Evolutionary conservation across 371 early-diverging fungal genomes (phyloP).

Genomic region (Zancudomyces culisetae): DNA sequence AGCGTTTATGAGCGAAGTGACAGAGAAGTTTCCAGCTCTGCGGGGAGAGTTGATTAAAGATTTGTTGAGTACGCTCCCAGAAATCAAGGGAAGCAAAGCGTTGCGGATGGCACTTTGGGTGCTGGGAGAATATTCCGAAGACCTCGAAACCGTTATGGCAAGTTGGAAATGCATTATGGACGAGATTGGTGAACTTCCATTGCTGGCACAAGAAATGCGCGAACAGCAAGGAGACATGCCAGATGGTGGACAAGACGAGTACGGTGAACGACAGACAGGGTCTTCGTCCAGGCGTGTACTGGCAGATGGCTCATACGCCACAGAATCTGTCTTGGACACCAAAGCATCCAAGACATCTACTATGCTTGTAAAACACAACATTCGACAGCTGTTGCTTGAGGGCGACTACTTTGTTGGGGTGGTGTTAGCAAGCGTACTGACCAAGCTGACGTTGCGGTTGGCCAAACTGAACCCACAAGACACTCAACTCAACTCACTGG

Average conservation of each 20-base stretch:
- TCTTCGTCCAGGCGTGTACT: too few relatives aligned
- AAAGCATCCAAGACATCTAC: constrained; percentile 14
- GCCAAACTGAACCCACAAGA: constrained; percentile 28
- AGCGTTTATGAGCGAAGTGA: constrained; percentile 86
- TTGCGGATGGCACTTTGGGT: constrained; percentile 95
- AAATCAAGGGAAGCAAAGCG: constrained; percentile 87
- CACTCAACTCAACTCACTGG: constrained; percentile 45
- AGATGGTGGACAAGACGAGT: too few relatives aligned
- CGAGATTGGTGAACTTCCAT: constrained; percentile 76
- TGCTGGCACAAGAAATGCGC: constrained; percentile 69
- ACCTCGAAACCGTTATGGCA: constrained; percentile 46
- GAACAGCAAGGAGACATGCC: constrained; percentile 38
- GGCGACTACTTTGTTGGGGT: constrained; percentile 85
- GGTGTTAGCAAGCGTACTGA: constrained; percentile 68
- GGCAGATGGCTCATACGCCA: constrained; percentile 94
- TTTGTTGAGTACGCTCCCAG: constrained; percentile 59
- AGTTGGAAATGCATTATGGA: constrained; percentile 65
- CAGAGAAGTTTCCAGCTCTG: constrained; percentile 81
- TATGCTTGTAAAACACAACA: constrained; percentile 6
- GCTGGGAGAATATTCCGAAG: constrained; percentile 75
- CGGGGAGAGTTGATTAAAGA: constrained; percentile 57
- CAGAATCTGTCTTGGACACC: constrained; percentile 66
- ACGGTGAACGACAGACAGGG: too few relatives aligned
- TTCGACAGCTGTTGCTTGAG: constrained; percentile 45
- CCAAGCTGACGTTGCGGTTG: constrained; percentile 70